These are phyloP conservation scores for Emmonsiellopsis sp. DNA, from an alignment of 2,329 filamentous ascomycete genomes.

Conservation along the genomic window DNA sequence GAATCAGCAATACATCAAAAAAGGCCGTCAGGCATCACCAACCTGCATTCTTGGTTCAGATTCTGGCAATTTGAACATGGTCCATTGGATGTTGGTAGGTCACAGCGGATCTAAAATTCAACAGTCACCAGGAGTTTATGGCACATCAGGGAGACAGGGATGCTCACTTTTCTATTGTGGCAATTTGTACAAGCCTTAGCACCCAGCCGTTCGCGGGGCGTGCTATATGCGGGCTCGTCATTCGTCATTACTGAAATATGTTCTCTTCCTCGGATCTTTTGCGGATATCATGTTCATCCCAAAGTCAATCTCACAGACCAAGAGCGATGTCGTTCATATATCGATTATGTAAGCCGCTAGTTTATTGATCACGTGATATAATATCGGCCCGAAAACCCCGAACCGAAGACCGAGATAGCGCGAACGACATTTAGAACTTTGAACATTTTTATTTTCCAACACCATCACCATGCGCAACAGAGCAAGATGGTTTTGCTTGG, in stretches of 20 bases:
- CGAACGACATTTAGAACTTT: no score
- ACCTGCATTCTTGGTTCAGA: constrained; percentile 5
- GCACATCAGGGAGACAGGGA: not conserved
- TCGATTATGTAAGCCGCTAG: no score
- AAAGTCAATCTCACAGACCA: no score
- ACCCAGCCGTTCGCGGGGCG: constrained; percentile 1
- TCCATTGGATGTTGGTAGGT: not conserved
- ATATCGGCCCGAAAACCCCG: no score
- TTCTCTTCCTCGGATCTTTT: not conserved
- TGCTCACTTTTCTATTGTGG: constrained; percentile 1
- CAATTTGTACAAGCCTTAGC: constrained; percentile 4
- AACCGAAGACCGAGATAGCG: no score
- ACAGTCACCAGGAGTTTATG: not conserved
- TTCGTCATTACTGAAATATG: not conserved
- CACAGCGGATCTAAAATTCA: constrained; percentile 3
- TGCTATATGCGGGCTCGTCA: not conserved
- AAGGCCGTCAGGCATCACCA: not conserved
- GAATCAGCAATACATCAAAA: not conserved
- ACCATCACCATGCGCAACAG: no score
- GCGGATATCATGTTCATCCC: no score
- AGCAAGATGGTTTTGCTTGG: no score
- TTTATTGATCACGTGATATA: no score
- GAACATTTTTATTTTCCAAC: no score
- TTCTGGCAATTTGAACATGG: constrained; percentile 2
- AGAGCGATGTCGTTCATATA: no score